Base-by-base conservation (phyloP, 768 basidiomycete species). In the Artomyces pyxidatus region DNA sequence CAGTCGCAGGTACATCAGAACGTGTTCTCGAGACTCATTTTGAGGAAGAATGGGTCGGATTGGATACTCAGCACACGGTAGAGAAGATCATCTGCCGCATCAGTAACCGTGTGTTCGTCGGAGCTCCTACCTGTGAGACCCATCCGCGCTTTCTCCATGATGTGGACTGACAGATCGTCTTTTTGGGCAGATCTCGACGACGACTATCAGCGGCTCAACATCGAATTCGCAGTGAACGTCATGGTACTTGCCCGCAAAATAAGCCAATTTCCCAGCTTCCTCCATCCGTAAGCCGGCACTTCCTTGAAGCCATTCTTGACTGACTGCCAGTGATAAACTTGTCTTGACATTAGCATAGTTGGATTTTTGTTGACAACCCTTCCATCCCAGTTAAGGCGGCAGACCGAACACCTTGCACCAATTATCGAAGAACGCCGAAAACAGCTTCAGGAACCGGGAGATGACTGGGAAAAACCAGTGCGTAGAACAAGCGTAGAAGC, bases 31-130 rank as follows among this genome's bases (percentile, higher is more conserved):
- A 23, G 25, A 14, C 23, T 30, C 38, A 16, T 6, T 14, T 4
- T 16, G 16, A 8, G 11, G 16, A 38, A 72, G 74, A 66, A 27
- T 75, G 74, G 73, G 60, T 55, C 23, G 54, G 41, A 6, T 58
- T 54, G 2, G 53, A 59, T 2, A 56, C 62, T 0, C 58, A 60
- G 30, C 64, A 2, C 11, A 56, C 66, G n/a, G n/a, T n/a, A 25
- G 62, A 61, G 60, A 48, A 66, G 30, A 63, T 73, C 26, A 65
- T 72, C 10, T 63, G 60, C 44, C 56, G 72, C 23, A 63, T 68
- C 16, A 69, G 63, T 54, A 74, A 72, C 50, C 64, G 74, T 1
- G 48, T 72, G 7, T 73, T 76, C 49, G 69, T 78, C 37, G 75
- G 73, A 0, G 53, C 70, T 3, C 73, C 75, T 1, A 49, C 74